Evolutionary conservation across 352 stramenopile species (phyloP).

Genomic region (Blastocystis sp.): DNA sequence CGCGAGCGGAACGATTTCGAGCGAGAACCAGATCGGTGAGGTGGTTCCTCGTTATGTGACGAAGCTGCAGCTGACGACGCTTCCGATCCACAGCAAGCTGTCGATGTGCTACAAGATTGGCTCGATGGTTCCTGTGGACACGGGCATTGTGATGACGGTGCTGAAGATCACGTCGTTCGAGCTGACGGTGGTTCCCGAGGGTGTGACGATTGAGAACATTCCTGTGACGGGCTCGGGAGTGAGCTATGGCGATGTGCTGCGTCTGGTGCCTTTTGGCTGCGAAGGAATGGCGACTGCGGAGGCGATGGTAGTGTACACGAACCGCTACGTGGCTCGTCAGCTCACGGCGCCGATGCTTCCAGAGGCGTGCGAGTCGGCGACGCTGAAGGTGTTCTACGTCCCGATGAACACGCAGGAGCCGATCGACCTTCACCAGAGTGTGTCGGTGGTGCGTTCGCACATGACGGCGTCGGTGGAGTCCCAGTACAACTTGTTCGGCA

Average conservation of each 20-base stretch:
- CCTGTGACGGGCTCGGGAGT: background rate
- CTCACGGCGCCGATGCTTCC: slow-evolving; percentile 21
- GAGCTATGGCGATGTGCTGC: background rate
- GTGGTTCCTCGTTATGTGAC: background rate
- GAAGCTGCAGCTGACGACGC: background rate
- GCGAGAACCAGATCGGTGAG: background rate
- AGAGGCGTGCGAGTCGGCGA: background rate
- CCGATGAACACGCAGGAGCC: background rate
- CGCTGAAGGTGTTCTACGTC: slow-evolving; percentile 28
- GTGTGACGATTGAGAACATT: slow-evolving; percentile 24
- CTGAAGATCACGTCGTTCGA: slow-evolving; percentile 16
- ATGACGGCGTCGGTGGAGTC: slow-evolving; percentile 31
- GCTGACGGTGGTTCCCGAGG: slow-evolving; percentile 25
- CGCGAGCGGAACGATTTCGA: background rate
- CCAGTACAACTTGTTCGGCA: slow-evolving; percentile 7
- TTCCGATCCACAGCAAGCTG: background rate
- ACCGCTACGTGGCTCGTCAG: background rate
- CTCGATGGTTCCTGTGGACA: background rate
- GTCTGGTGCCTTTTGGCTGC: background rate
- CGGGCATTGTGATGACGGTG: background rate
- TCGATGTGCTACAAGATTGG: slow-evolving; percentile 20
- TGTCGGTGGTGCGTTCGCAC: background rate
- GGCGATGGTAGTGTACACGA: background rate
- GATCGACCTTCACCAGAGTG: background rate
- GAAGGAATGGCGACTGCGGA: background rate